phyloP scores from a whole-genome alignment of 331 rosid genomes.

The Pyrus hybrid region DNA sequence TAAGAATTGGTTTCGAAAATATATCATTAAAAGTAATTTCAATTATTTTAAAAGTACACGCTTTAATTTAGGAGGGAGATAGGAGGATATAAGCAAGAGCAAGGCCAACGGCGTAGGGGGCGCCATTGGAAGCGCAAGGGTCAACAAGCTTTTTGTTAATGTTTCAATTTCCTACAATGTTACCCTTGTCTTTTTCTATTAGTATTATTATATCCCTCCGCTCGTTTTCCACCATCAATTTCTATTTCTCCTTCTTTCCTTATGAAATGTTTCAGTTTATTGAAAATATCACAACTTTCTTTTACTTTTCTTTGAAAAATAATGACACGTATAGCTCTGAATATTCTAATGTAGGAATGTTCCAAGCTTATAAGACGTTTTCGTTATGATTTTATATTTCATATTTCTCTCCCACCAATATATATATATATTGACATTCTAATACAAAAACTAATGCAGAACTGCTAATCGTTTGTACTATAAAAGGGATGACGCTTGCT shows the following conservation, averaged over 20 bases:
- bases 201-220: slow-evolving; percentile 13
- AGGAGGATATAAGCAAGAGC: slow-evolving; percentile 9
- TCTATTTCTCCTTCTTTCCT: too few relatives aligned
- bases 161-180: slow-evolving; percentile 18
- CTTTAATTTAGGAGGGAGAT: not conserved
- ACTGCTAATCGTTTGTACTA: too few relatives aligned
- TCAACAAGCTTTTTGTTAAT: slow-evolving; percentile 41
- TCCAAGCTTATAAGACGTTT: not conserved
- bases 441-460: too few relatives aligned
- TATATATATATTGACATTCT: too few relatives aligned
- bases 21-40: too few relatives aligned
- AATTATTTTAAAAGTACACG: too few relatives aligned
- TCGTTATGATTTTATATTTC: too few relatives aligned
- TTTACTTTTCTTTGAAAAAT: slow-evolving; percentile 1
- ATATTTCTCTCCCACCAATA: too few relatives aligned
- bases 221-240: not conserved
- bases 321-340: not conserved
- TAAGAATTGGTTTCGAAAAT: too few relatives aligned
- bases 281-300: too few relatives aligned
- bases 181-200: slow-evolving; percentile 30
- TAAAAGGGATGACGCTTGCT: not conserved
- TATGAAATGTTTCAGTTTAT: too few relatives aligned
- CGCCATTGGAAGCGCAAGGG: slow-evolving; percentile 70
- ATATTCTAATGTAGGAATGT: slow-evolving; percentile 18
- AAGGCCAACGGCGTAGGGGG: slow-evolving; percentile 98